phyloP scores from a whole-genome alignment of 2,329 filamentous ascomycete genomes.

The Penicillium sp. region DNA sequence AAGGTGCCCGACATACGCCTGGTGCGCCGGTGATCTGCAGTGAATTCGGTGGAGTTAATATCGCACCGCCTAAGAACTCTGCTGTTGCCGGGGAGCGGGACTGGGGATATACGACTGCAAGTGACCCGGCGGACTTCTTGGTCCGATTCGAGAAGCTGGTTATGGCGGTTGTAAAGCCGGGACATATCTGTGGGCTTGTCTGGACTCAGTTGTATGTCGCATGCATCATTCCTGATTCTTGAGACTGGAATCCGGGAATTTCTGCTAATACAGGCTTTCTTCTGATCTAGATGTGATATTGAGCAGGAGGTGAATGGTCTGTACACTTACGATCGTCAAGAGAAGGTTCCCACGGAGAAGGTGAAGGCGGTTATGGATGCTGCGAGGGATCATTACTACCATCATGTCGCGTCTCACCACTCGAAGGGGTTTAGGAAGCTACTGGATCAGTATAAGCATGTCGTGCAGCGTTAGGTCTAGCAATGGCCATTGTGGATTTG shows the following conservation, averaged over 20 bases:
- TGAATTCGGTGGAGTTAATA: constrained; percentile 68
- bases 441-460: constrained; percentile 12
- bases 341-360: constrained; percentile 57
- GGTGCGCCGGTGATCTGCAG: constrained; percentile 63
- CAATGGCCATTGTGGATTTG: neutral
- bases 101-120: constrained; percentile 68
- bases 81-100: constrained; percentile 47
- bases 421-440: constrained; percentile 20
- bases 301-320: constrained; percentile 68
- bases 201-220: constrained; percentile 59
- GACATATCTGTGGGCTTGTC: constrained; percentile 61
- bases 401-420: constrained; percentile 21
- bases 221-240: neutral
- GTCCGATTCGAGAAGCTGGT: constrained; percentile 58
- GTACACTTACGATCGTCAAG: constrained; percentile 60
- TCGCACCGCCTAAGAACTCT: constrained; percentile 48
- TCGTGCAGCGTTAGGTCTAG: constrained; percentile 11
- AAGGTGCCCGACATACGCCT: constrained; percentile 51
- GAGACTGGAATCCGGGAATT: neutral
- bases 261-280: neutral
- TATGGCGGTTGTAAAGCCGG: constrained; percentile 55
- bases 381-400: constrained; percentile 49
- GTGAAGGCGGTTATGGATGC: constrained; percentile 59
- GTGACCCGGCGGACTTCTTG: constrained; percentile 58
- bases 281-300: constrained; percentile 47